Conservation (phyloP, 2,329 filamentous ascomycete genomes). For the Penicillium sp. region DNA sequence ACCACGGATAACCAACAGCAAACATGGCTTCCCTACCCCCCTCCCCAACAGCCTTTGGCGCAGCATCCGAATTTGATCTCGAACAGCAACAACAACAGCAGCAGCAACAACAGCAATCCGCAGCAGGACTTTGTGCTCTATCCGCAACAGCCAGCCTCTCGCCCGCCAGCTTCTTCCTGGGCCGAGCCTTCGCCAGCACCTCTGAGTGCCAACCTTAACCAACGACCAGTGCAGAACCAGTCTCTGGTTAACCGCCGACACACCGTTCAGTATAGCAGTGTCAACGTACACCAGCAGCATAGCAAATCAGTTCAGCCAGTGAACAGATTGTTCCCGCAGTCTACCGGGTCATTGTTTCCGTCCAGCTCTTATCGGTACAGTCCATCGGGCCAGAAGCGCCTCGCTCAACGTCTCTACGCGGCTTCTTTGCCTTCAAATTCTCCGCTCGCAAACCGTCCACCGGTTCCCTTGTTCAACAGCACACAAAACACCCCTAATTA, state of each 20-base stretch:
- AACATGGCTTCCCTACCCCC: constrained; percentile 46
- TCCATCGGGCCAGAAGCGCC: constrained; percentile 30
- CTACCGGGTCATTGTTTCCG: constrained; percentile 31
- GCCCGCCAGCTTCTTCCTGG: constrained; percentile 29
- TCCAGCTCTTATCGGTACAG: constrained; percentile 36
- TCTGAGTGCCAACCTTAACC: constrained; percentile 36
- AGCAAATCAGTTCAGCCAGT: constrained; percentile 34
- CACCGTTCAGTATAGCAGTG: constrained; percentile 30
- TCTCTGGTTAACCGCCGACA: constrained; percentile 32
- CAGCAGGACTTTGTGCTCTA: constrained; percentile 46
- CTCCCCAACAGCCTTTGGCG: constrained; percentile 41
- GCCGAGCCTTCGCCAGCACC: constrained; percentile 33
- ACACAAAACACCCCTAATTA: constrained; percentile 22
- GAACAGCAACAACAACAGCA: constrained; percentile 19
- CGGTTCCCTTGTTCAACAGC: constrained; percentile 37
- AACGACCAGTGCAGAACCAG: constrained; percentile 23
- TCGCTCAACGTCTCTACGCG: constrained; percentile 29
- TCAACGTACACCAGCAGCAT: constrained; percentile 33
- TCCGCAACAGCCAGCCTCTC: constrained; percentile 27
- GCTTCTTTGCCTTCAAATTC: constrained; percentile 38
- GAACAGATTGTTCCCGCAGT: constrained; percentile 35
- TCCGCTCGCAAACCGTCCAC: constrained; percentile 32
- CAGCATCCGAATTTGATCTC: constrained; percentile 29
- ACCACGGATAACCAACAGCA: constrained; percentile 47
- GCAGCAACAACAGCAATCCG: constrained; percentile 17